phyloP scores from a whole-genome alignment of 2,329 filamentous ascomycete genomes.

The Rhexocercosporidium sp. region DNA sequence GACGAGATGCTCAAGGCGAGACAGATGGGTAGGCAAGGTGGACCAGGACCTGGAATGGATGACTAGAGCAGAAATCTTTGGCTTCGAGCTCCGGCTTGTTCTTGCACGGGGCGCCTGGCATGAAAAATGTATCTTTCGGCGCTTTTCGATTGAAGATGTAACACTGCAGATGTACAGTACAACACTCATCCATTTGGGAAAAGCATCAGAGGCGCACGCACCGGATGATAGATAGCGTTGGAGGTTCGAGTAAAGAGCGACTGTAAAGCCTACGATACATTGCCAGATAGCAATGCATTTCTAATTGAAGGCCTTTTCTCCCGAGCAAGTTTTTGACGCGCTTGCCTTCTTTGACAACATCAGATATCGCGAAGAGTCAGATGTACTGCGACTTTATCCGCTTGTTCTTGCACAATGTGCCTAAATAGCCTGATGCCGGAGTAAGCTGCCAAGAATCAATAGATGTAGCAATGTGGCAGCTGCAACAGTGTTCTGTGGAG shows the following conservation, averaged over 20 bases:
- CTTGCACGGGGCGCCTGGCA: conserved; percentile 15
- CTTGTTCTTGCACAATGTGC: not conserved
- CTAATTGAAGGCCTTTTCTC: not conserved
- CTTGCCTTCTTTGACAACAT: not conserved
- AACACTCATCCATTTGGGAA: conserved; percentile 28
- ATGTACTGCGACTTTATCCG: not conserved
- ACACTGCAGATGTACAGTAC: conserved; percentile 30
- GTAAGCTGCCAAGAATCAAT: conserved; percentile 15
- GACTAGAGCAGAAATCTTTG: conserved; percentile 40
- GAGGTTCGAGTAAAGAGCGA: conserved; percentile 7
- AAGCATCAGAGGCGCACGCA: conserved; percentile 26
- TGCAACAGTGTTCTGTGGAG: conserved; percentile 3
- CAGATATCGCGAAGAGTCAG: not conserved
- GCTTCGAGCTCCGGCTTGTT: conserved; percentile 13
- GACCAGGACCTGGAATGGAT: conserved; percentile 69
- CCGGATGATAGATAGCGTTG: conserved; percentile 27
- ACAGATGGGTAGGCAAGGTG: conserved; percentile 80
- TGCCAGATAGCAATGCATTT: conserved; percentile 1
- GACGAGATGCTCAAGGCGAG: conserved; percentile 97
- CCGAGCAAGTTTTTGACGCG: not conserved
- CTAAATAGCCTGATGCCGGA: not conserved
- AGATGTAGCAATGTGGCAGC: not conserved
- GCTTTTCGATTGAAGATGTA: conserved; percentile 25
- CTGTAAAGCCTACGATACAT: not conserved
- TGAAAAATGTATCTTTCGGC: conserved; percentile 17